A percentile compares a stretch with the other conserved stretches of the same genome.
Conservation (phyloP, 768 basidiomycete genomes). For the Tricholoma matsutake region DNA sequence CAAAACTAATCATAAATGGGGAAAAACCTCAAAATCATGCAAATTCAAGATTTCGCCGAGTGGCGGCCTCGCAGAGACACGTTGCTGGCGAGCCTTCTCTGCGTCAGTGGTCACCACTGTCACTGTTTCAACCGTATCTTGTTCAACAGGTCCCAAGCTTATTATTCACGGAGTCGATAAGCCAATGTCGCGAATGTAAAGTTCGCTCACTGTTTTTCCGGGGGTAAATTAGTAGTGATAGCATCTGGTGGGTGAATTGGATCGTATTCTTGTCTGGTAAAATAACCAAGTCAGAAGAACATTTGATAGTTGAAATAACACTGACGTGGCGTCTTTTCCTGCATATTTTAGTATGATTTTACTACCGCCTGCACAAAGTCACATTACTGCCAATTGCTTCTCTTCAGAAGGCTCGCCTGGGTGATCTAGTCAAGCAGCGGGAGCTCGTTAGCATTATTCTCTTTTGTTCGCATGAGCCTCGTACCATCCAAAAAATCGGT, state of each 20-base stretch:
- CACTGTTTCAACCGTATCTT: constrained; percentile 59
- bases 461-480: constrained; percentile 4
- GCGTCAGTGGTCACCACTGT: constrained; percentile 63
- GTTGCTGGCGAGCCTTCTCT: constrained; percentile 66
- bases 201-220: constrained; percentile 76
- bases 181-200: background rate
- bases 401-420: constrained; percentile 42
- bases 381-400: constrained; percentile 1
- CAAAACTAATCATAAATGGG: background rate
- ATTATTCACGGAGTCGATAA: background rate
- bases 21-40: constrained; percentile 86
- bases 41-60: constrained; percentile 81
- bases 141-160: constrained; percentile 72
- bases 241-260: constrained; percentile 87
- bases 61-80: constrained; percentile 62
- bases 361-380: constrained; percentile 55
- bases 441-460: background rate
- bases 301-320: constrained; percentile 8
- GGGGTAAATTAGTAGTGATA: constrained; percentile 71
- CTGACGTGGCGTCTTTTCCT: constrained; percentile 86
- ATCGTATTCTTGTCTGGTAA: constrained; percentile 68
- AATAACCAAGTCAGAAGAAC: background rate
- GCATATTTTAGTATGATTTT: constrained; percentile 86
- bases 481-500: constrained; percentile 73
- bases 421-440: constrained; percentile 42